Conservation (phyloP, 306 rosid species). For the Prunus mira region DNA sequence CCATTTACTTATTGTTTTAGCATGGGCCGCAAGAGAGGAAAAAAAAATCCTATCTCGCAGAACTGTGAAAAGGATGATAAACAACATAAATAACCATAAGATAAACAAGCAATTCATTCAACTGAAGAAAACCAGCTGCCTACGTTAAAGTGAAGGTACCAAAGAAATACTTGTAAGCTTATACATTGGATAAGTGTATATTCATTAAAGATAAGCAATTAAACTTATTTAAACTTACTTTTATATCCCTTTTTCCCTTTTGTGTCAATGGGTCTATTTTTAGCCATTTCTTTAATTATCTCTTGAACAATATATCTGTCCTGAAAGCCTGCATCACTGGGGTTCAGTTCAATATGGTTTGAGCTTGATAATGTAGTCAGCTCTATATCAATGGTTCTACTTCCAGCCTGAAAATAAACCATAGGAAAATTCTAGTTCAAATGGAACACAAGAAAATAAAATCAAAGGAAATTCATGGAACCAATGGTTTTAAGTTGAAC, state of each 20-base stretch:
- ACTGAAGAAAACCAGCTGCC: neutral
- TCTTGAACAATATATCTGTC: conserved; percentile 93
- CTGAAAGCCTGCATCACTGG: conserved; percentile 95
- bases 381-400: conserved; percentile 86
- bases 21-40: neutral
- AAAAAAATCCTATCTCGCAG: neutral
- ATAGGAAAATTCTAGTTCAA: neutral
- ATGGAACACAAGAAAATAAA: neutral
- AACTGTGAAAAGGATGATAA: neutral
- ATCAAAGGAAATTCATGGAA: neutral
- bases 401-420: conserved; percentile 72
- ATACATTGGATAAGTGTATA: neutral
- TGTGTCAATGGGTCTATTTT: conserved; percentile 76
- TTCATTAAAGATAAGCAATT: neutral
- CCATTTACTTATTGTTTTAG: neutral
- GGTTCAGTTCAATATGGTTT: conserved; percentile 81
- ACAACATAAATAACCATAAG: neutral
- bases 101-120: neutral
- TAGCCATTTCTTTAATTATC: conserved; percentile 92
- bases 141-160: neutral
- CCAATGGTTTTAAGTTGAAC: neutral
- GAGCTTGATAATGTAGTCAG: conserved; percentile 83
- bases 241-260: conserved; percentile 84
- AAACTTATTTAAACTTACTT: conserved; percentile 36
- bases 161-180: neutral